These are phyloP conservation scores for Fusarium miscanthi DNA, from an alignment of 2,329 filamentous ascomycete species.

Conservation along the genomic window DNA sequence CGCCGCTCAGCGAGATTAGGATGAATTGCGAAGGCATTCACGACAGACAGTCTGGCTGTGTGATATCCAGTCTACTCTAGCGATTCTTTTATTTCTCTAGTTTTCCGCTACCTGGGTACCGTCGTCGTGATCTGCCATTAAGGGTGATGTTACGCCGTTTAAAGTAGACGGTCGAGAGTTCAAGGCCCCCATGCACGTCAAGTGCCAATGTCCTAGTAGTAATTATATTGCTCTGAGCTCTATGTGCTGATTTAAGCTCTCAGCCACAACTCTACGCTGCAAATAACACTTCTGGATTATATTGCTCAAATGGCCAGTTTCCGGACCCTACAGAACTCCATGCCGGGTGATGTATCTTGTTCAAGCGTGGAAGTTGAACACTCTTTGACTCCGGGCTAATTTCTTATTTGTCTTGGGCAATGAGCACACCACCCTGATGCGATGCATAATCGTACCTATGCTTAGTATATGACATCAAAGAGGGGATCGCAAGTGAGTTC, in stretches of 20 bases:
- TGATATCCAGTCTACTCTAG: neutral
- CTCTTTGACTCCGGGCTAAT: neutral
- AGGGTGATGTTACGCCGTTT: neutral
- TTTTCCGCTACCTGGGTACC: neutral
- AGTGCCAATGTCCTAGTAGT: neutral
- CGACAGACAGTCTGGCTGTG: no score
- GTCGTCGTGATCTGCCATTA: no score
- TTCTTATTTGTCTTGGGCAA: neutral
- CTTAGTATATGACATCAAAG: neutral
- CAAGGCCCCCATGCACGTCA: neutral
- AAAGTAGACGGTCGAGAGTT: neutral
- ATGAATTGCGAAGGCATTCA: no score
- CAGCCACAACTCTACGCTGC: no score
- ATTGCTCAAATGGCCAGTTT: neutral
- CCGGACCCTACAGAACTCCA: neutral
- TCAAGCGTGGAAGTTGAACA: neutral
- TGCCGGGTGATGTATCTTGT: neutral
- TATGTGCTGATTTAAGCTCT: no score
- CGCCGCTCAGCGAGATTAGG: neutral
- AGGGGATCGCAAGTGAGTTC: neutral
- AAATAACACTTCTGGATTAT: accelerated
- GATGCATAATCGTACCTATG: neutral
- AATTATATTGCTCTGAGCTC: neutral
- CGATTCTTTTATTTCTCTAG: no score
- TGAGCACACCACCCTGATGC: neutral